Percentiles rank a stretch among this genome's conserved stretches.
These are phyloP conservation scores for Penicillium sp. DNA, from an alignment of 2,329 filamentous ascomycete genomes.

Conservation along the genomic window DNA sequence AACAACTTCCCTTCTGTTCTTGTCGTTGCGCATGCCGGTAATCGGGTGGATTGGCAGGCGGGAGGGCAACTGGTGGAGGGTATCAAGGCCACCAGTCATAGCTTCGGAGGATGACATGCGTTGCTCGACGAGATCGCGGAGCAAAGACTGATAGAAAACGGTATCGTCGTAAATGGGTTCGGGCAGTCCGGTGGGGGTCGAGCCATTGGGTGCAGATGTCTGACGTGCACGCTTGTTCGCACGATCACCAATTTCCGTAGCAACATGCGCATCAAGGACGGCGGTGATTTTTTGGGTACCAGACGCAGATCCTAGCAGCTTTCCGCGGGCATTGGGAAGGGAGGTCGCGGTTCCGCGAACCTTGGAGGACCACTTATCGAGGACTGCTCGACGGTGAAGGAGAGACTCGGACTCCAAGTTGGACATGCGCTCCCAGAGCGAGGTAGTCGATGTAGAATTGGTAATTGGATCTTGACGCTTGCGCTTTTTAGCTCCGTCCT, in stretches of 20 bases:
- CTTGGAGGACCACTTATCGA: conserved; percentile 92
- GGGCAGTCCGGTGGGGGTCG: conserved; percentile 15
- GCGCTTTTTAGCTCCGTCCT: conserved; percentile 47
- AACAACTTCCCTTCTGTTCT: conserved; percentile 82
- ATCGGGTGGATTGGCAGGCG: conserved; percentile 47
- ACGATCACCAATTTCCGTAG: conserved; percentile 46
- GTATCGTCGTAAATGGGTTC: conserved; percentile 87
- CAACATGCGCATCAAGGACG: conserved; percentile 53
- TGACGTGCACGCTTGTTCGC: conserved; percentile 42
- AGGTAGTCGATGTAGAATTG: conserved; percentile 60
- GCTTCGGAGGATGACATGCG: conserved; percentile 66
- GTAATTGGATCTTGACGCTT: conserved; percentile 60
- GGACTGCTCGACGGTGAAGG: conserved; percentile 69
- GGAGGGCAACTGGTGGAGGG: conserved; percentile 46
- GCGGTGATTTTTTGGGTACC: conserved; percentile 59
- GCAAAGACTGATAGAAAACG: conserved; percentile 89
- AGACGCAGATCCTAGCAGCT: conserved; percentile 62
- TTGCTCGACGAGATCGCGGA: conserved; percentile 92
- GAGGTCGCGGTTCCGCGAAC: conserved; percentile 63
- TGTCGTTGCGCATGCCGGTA: conserved; percentile 58
- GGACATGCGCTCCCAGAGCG: conserved; percentile 76
- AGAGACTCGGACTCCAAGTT: conserved; percentile 66
- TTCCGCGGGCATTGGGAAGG: conserved; percentile 63
- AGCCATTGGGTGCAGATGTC: conserved; percentile 14
- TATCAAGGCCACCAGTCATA: conserved; percentile 54